A percentile compares a stretch with the other conserved stretches of the same genome.
Conservation (phyloP, 345 rosid genomes). For the Citrus medica region DNA sequence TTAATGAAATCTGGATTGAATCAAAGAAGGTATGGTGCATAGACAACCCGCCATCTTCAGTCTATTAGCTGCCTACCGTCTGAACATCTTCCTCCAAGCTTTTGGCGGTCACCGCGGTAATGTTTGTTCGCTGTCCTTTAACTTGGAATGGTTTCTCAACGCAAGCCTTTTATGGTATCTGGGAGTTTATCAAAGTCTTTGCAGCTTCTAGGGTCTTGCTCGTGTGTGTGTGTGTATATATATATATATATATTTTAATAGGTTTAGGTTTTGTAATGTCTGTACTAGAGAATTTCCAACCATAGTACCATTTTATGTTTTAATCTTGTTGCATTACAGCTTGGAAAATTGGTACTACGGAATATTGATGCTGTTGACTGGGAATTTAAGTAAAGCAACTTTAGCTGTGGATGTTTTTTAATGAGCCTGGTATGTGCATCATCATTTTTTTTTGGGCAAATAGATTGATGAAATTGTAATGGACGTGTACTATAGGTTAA, state of each 20-base stretch:
- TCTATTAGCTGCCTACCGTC: slow-evolving; percentile 41
- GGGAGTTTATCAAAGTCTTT: slow-evolving; percentile 56
- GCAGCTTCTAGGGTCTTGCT: slow-evolving; percentile 15
- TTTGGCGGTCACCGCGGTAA: slow-evolving; percentile 48
- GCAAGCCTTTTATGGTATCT: slow-evolving; percentile 47
- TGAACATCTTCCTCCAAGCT: slow-evolving; percentile 54
- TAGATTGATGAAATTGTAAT: slow-evolving; percentile 47
- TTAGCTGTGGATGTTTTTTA: slow-evolving; percentile 7
- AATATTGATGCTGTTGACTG: no score
- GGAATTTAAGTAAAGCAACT: no score
- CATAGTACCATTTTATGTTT: no score
- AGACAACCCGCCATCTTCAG: slow-evolving; percentile 60
- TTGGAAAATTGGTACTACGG: no score
- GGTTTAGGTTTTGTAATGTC: no score
- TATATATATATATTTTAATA: no score
- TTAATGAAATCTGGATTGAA: slow-evolving; percentile 33
- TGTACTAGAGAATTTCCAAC: no score
- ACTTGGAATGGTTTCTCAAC: slow-evolving; percentile 59
- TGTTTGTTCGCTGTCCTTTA: slow-evolving; percentile 47
- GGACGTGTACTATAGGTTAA: slow-evolving; percentile 42
- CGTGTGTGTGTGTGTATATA: no score
- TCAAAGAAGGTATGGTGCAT: slow-evolving; percentile 51
- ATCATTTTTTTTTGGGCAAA: slow-evolving; percentile 37
- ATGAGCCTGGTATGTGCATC: slow-evolving; percentile 30
- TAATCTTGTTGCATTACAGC: no score